Base-by-base conservation (phyloP, 306 rosid genomes). In the Delonix regia region DNA sequence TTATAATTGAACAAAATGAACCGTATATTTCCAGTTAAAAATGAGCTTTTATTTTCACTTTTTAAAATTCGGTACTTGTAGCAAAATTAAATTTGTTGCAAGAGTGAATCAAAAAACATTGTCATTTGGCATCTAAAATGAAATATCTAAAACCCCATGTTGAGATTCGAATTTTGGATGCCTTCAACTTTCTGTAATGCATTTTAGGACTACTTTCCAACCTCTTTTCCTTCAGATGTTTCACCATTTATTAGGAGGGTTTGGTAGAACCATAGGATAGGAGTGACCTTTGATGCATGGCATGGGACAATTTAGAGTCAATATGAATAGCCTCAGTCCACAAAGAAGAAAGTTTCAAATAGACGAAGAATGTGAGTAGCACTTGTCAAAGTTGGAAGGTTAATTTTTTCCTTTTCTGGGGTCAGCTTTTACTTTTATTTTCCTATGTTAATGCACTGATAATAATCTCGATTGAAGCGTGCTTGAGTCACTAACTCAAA, bases 231-330 rank as follows among this genome's bases (percentile, higher is more conserved):
- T 33, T 16, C 13, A 7, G 10, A 9, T 19, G 47, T 75, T 8
- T 13, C 15, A 1, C 16, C 19, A 15, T 27, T 21, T 0, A 16
- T 68, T 39, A 6, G 34, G 6, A 56, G 48, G 18, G 69, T 62
- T 45, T 74, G 66, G 69, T 79, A 57, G 63, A 56, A 48, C 9
- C 15, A 52, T 62, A 39, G 80, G 18, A 66, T 60, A 30, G 34
- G 74, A 52, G 61, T 39, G 80, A 41, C 86, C 79, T 24, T 78
- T 71, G 65, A 75, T 70, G 47, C 25, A 78, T 70, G 74, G 70
- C 42, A 75, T 19, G 19, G 82, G 86, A 74, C 72, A 81, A 53
- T 15, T 48, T 5, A 1, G 16, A n/a, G 51, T 34, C 45, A 34
- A 15, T 33, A 7, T 62, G 59, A 84, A 81, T 81, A 73, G 78